Base-by-base conservation (phyloP, 805 yeast genomes). In the Lipomyces starkeyi region DNA sequence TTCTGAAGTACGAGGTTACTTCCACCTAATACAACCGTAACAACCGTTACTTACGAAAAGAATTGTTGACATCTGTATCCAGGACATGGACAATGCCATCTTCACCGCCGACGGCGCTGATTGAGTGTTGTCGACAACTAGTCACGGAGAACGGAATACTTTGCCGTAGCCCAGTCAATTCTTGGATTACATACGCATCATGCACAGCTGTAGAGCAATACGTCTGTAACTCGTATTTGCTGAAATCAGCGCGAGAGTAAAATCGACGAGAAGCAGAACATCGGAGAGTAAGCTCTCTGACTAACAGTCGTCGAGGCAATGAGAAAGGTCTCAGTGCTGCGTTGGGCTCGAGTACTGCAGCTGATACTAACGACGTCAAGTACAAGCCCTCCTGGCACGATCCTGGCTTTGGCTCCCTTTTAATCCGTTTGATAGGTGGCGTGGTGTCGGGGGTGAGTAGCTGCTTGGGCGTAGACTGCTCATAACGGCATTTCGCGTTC, bases 101-200 rank as follows among this genome's bases (percentile, higher is more conserved):
- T 47, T 69, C 70, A 49, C 67, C 72, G 20, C 70, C 67, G 1
- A 69, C 54, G 2, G 63, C 71, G 35, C 61, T 34, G 3, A 68
- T n/a, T 4, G 63, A 52, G 14, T 54, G 32, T n/a, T 37, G 53
- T 17, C 40, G 34, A 37, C 66, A 63, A 35, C 65, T 60, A 1
- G 70, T 29, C 25, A 67, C 29, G 3, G 66, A 49, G 37, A 67
- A 67, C 37, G 70, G 70, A 11, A 56, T 29, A 55, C 59, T 43
- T n/a, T 29, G 34, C 9, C 34, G 34, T 9, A 29, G n/a, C 0
- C 34, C 29, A 5, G 27, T 29, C 17, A 40, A 32, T 25, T 58
- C 55, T 11, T 34, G 27, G 17, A 66, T 59, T 13, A 43, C 47
- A 40, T 64, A 60, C 54, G 62, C 58, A 34, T 67, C 71, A n/a